These are phyloP conservation scores for Fusarium drepaniforme DNA, from an alignment of 2,329 filamentous ascomycete species.

Conservation along the genomic window DNA sequence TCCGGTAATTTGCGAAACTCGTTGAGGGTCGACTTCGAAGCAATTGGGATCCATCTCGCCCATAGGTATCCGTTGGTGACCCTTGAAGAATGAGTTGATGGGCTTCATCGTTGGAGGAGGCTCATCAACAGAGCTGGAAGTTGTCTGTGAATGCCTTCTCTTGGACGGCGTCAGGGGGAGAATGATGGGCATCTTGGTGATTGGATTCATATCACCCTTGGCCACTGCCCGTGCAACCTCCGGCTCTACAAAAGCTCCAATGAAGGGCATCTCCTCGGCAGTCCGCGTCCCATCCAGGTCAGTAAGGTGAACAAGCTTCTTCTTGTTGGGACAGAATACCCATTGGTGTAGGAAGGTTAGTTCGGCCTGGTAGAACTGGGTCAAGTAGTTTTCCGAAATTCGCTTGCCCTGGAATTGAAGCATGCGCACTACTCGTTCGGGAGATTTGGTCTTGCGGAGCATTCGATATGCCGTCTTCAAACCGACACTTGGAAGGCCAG, in stretches of 20 bases:
- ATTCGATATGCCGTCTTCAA: slow-evolving; percentile 94
- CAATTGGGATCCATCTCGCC: slow-evolving; percentile 74
- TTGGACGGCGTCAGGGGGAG: slow-evolving; percentile 57
- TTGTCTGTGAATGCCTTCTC: slow-evolving; percentile 55
- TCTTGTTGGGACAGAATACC: slow-evolving; percentile 84
- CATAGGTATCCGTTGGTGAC: slow-evolving; percentile 64
- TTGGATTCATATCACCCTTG: slow-evolving; percentile 86
- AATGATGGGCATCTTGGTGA: slow-evolving; percentile 79
- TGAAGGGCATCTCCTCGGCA: slow-evolving; percentile 80
- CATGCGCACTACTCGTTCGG: slow-evolving; percentile 85
- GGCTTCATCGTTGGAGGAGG: slow-evolving; percentile 57
- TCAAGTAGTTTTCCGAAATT: slow-evolving; percentile 84
- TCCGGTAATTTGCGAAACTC: slow-evolving; percentile 61
- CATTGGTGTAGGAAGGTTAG: slow-evolving; percentile 94
- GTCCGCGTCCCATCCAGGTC: slow-evolving; percentile 72
- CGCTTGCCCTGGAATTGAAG: slow-evolving; percentile 91
- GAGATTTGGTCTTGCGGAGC: slow-evolving; percentile 88
- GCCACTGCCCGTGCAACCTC: slow-evolving; percentile 81
- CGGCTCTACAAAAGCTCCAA: slow-evolving; percentile 79
- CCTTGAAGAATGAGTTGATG: slow-evolving; percentile 67
- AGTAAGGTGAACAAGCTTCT: slow-evolving; percentile 81
- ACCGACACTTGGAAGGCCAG: slow-evolving; percentile 85
- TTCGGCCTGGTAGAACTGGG: slow-evolving; percentile 87
- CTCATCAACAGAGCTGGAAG: slow-evolving; percentile 34
- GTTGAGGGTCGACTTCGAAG: slow-evolving; percentile 64